Conservation (phyloP, 1,284 basidiomycete species). For the Boletus mariae region DNA sequence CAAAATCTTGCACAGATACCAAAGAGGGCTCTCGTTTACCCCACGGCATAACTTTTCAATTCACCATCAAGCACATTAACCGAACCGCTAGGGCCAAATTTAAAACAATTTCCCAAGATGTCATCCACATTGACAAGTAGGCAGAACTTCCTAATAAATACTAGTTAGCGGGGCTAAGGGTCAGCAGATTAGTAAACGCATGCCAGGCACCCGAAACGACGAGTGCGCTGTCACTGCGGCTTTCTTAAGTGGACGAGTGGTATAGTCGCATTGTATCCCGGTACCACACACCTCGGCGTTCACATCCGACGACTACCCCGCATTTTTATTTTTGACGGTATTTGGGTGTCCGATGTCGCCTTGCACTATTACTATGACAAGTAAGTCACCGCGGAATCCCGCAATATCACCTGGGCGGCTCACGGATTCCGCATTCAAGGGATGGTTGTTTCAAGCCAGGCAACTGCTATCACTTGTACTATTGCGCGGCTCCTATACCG, state of each 20-base stretch:
- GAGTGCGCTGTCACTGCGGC: neutral
- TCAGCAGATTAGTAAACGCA: neutral
- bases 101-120: neutral
- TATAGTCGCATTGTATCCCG: neutral
- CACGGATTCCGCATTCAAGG: neutral
- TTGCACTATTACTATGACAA: neutral
- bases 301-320: neutral
- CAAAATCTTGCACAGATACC: neutral
- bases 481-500: slow-evolving; percentile 7
- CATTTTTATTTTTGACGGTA: neutral
- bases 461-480: slow-evolving; percentile 4
- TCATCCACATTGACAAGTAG: neutral
- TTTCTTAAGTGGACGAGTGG: neutral
- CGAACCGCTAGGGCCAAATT: neutral
- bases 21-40: neutral
- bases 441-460: neutral
- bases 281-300: neutral
- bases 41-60: neutral
- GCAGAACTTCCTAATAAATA: neutral
- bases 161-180: neutral
- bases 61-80: neutral
- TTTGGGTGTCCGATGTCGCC: neutral
- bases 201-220: neutral
- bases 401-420: neutral
- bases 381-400: neutral